phyloP scores from a whole-genome alignment of 2,329 filamentous ascomycete genomes.

The Bertia moriformis region DNA sequence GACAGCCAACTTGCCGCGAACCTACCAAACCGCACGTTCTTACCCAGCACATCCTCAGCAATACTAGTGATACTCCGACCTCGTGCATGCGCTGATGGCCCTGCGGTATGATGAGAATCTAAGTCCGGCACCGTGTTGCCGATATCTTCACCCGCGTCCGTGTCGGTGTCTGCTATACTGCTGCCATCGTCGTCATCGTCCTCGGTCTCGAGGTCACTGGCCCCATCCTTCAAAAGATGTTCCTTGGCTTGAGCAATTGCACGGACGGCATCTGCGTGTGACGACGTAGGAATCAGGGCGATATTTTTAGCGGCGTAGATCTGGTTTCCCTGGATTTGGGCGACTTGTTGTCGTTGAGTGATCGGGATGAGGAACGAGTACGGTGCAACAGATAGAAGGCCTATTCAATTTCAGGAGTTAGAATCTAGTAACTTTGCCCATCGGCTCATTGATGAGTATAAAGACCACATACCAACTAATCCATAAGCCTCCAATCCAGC shows the following conservation, averaged over 20 bases:
- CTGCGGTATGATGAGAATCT: not conserved
- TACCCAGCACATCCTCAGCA: not conserved
- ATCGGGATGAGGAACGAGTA: constrained; percentile 78
- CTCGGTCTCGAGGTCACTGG: not conserved
- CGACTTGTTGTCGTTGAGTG: constrained; percentile 73
- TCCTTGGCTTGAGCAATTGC: not conserved
- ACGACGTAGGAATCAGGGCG: constrained; percentile 74
- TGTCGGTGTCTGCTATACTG: not conserved
- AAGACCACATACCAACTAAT: constrained; percentile 34
- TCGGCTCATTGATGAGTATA: constrained; percentile 35
- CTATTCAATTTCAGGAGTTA: constrained; percentile 29
- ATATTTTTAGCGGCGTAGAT: constrained; percentile 83
- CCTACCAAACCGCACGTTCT: not conserved
- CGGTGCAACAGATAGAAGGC: constrained; percentile 69
- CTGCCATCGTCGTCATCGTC: not conserved
- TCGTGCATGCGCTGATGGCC: too few species aligned
- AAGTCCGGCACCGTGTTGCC: not conserved
- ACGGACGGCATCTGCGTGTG: constrained; percentile 50
- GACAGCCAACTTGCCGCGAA: constrained; percentile 1
- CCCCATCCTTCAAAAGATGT: not conserved
- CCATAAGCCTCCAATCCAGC: constrained; percentile 26
- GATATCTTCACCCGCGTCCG: not conserved
- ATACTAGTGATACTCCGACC: not conserved
- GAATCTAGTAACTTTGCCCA: constrained; percentile 14
- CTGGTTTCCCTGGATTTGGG: constrained; percentile 66